Conservation (phyloP, 2,329 filamentous ascomycete species). For the Trichoderma arundinaceum region DNA sequence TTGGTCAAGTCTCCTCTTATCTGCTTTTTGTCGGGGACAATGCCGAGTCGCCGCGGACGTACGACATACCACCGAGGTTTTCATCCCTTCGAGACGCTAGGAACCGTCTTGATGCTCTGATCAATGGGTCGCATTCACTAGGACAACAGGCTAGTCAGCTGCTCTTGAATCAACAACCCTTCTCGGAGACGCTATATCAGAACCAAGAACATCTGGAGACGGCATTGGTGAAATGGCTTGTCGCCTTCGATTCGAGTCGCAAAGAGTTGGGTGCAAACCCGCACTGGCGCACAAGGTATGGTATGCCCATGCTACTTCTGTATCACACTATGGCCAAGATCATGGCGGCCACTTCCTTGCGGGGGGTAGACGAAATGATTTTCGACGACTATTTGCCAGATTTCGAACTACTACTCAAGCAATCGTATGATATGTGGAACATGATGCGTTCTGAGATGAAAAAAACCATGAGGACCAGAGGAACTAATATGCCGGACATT, state of each 20-base stretch:
- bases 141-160: constrained; percentile 4
- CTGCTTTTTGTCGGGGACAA: constrained; percentile 24
- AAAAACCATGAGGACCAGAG: background rate
- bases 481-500: background rate
- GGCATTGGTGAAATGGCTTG: constrained; percentile 13
- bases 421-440: constrained; percentile 13
- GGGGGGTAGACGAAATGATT: constrained; percentile 30
- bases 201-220: constrained; percentile 5
- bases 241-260: constrained; percentile 7
- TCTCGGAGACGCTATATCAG: constrained; percentile 3
- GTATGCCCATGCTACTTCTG: constrained; percentile 23
- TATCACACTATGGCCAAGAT: constrained; percentile 31
- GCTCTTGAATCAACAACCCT: background rate
- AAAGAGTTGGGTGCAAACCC: background rate
- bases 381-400: constrained; percentile 11
- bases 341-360: constrained; percentile 27
- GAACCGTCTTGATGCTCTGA: constrained; percentile 19
- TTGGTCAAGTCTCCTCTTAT: constrained; percentile 38
- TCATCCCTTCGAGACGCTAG: constrained; percentile 15
- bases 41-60: constrained; percentile 30
- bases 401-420: constrained; percentile 22
- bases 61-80: constrained; percentile 26
- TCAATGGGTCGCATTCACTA: constrained; percentile 18
- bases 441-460: background rate
- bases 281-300: background rate